Base-by-base conservation (phyloP, 208 protist genomes). In the Trypanosoma cruzi region DNA sequence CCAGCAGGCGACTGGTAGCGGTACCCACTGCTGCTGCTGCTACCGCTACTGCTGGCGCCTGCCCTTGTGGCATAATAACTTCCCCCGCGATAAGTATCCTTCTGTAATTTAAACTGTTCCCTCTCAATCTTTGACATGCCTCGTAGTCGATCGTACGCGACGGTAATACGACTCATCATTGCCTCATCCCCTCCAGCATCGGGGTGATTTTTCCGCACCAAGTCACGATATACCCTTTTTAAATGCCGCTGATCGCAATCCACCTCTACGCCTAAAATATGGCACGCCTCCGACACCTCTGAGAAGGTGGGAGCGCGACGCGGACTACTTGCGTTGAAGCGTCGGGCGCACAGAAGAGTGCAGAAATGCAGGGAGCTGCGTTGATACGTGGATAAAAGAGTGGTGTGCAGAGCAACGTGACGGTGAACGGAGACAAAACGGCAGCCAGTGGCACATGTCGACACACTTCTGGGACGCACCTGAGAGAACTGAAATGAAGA, bases 181-280 rank as follows among this genome's bases (percentile, higher is more conserved):
- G 72, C 76, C 29, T 65, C 90, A 29, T 91, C 83, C 22, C 90
- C 90, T 34, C 90, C 90, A 10, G 85, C 84, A 64, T 95, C 90
- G 4, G 90, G 90, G 74, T 95, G 90, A 72, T 95, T 69, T 54
- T 82, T 78, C 52, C 84, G 83, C 20, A 73, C 71, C 29, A 92
- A 74, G 36, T 90, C 83, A 29, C 84, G 85, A 67, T 94, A 94
- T 34, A 79, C 63, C 56, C 71, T 80, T 77, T 94, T 94, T 11
- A 89, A 31, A 36, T 54, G 61, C 57, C 77, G 79, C 4, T 70
- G 28, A 34, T 83, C 74, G 40, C 74, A 74, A 40, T 81, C 75
- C 61, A 86, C 73, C 28, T 73, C 69, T 36, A 88, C 77, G 1
- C 76, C 85, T 6, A 92, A 64, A 44, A 82, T 75, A 26, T 55